Evolutionary conservation across 805 yeast species (phyloP).

Genomic region (Wickerhamiella australiensis): DNA sequence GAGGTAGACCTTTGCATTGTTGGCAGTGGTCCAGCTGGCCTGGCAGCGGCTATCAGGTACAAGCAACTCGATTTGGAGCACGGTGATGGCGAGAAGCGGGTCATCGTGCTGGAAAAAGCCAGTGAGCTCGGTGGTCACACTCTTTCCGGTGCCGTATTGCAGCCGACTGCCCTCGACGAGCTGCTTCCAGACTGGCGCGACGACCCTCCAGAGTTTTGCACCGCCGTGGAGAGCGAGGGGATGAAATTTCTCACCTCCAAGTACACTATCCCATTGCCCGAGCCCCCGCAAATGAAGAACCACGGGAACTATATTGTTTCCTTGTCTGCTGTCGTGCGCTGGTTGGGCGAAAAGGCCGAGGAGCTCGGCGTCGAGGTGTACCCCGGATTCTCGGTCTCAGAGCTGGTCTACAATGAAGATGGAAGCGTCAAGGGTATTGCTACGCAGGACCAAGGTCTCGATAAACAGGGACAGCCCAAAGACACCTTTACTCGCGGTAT

Average conservation of each 20-base stretch:
- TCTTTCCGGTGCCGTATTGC: slow-evolving; percentile 87
- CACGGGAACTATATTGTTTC: slow-evolving; percentile 77
- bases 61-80: slow-evolving; percentile 69
- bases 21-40: slow-evolving; percentile 97
- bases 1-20: slow-evolving; percentile 89
- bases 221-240: slow-evolving; percentile 62
- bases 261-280: slow-evolving; percentile 63
- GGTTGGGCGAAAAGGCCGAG: slow-evolving; percentile 80
- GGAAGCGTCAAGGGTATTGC: slow-evolving; percentile 74
- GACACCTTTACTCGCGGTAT: slow-evolving; percentile 87
- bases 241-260: slow-evolving; percentile 57
- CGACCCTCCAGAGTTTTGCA: slow-evolving; percentile 45
- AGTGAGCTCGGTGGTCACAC: slow-evolving; percentile 88
- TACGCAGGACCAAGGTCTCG: slow-evolving; percentile 83
- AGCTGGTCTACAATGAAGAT: slow-evolving; percentile 51
- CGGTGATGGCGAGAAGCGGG: slow-evolving; percentile 57
- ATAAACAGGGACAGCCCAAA: slow-evolving; percentile 62
- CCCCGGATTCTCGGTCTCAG: slow-evolving; percentile 79
- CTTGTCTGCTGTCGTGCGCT: slow-evolving; percentile 64
- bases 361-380: slow-evolving; percentile 88
- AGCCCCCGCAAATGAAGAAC: slow-evolving; percentile 84
- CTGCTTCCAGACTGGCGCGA: slow-evolving; percentile 54
- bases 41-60: slow-evolving; percentile 80
- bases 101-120: slow-evolving; percentile 83
- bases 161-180: slow-evolving; percentile 79